These are phyloP conservation scores for Aspergillus eucalypticola DNA, from an alignment of 2,329 filamentous ascomycete genomes.

Conservation along the genomic window DNA sequence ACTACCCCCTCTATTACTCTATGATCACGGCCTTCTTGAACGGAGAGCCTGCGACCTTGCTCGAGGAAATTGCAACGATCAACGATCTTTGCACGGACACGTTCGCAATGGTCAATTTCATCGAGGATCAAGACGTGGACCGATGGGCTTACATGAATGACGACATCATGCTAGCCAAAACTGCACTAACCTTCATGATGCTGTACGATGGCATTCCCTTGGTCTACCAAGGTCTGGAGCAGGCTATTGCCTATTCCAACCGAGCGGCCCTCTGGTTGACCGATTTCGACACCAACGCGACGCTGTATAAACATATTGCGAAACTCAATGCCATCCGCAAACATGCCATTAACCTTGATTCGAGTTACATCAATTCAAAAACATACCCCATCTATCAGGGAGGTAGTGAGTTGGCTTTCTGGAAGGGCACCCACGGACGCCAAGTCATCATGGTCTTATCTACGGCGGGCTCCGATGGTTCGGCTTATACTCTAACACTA, in stretches of 20 bases:
- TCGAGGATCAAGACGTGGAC: conserved; percentile 61
- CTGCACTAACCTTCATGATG: conserved; percentile 62
- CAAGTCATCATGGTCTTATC: conserved; percentile 48
- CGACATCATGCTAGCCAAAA: conserved; percentile 58
- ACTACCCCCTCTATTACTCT: conserved; percentile 47
- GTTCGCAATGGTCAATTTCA: conserved; percentile 52
- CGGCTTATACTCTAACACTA: conserved; percentile 33
- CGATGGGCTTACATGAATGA: conserved; percentile 55
- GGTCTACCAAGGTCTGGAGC: conserved; percentile 67
- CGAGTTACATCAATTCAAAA: conserved; percentile 41
- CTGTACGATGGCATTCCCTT: conserved; percentile 63
- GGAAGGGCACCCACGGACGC: conserved; percentile 46
- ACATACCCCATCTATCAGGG: conserved; percentile 45
- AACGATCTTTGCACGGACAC: conserved; percentile 42
- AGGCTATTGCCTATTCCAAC: conserved; percentile 56
- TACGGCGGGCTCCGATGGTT: conserved; percentile 40
- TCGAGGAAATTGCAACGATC: conserved; percentile 27
- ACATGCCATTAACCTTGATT: conserved; percentile 38
- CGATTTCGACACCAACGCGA: conserved; percentile 44
- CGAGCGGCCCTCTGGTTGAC: conserved; percentile 60
- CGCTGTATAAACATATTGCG: conserved; percentile 42
- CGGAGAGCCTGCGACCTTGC: conserved; percentile 32
- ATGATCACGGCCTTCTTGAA: conserved; percentile 37
- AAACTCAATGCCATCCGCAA: conserved; percentile 48
- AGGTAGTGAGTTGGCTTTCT: conserved; percentile 44